Percentiles rank a stretch among this genome's conserved stretches.
phyloP scores from a whole-genome alignment of 768 basidiomycete species.

The Vararia minispora region DNA sequence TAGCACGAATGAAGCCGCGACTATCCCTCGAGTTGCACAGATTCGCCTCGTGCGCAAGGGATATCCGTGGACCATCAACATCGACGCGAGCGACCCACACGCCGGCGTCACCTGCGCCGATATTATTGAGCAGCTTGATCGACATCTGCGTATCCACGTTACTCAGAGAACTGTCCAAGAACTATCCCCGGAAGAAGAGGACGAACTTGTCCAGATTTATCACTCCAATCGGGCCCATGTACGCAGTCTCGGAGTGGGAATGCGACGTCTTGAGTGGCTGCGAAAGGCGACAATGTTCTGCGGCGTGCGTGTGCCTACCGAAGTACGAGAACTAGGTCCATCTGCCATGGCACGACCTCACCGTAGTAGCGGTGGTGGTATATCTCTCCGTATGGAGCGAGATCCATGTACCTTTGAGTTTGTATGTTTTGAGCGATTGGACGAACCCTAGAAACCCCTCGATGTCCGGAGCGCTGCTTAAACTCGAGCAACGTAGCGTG shows the following conservation, averaged over 20 bases:
- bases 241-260: constrained; percentile 47
- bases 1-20: constrained; percentile 55
- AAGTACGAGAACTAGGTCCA: too few relatives aligned
- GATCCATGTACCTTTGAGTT: too few relatives aligned
- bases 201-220: constrained; percentile 41
- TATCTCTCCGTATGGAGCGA: too few relatives aligned
- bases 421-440: too few relatives aligned
- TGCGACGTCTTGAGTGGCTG: constrained; percentile 62
- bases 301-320: too few relatives aligned
- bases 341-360: too few relatives aligned
- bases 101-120: constrained; percentile 62
- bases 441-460: too few relatives aligned
- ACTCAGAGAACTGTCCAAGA: too few relatives aligned
- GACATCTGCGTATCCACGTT: constrained; percentile 34
- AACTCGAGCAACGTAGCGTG: too few relatives aligned
- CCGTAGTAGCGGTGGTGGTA: too few relatives aligned
- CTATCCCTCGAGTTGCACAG: constrained; percentile 45
- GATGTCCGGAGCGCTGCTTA: too few relatives aligned
- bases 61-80: constrained; percentile 45
- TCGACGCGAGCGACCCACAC: constrained; percentile 30
- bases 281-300: constrained; percentile 48
- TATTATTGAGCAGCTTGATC: constrained; percentile 44
- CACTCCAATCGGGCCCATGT: constrained; percentile 60
- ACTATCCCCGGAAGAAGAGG: constrained; percentile 51
- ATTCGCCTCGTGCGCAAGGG: constrained; percentile 41